Conservation (phyloP, 1,284 basidiomycete species). For the Mrakiaceae sp. region DNA sequence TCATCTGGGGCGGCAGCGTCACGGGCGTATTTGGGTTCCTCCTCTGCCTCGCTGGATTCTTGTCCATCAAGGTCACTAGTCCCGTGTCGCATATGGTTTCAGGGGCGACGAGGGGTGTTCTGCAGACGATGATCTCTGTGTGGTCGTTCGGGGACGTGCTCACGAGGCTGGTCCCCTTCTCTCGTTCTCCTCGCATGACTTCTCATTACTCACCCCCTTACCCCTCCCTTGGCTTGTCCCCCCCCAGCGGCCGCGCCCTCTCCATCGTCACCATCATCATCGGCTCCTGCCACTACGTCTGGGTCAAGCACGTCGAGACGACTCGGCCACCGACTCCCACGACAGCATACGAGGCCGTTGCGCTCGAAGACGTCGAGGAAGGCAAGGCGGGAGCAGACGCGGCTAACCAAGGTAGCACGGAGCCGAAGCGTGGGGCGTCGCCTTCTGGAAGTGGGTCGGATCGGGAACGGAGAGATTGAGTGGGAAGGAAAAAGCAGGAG, state of each 20-base stretch:
- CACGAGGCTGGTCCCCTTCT: conserved; percentile 45
- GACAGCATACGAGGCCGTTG: not conserved
- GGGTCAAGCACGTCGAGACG: conserved; percentile 46
- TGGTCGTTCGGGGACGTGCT: conserved; percentile 65
- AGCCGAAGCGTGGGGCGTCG: no score
- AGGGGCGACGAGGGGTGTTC: conserved; percentile 57
- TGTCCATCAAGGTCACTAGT: conserved; percentile 83
- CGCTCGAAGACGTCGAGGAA: conserved; percentile 9
- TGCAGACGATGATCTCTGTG: conserved; percentile 61
- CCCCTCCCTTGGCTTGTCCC: not conserved
- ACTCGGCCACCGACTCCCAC: not conserved
- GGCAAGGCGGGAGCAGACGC: not conserved
- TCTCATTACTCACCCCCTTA: conserved; percentile 10
- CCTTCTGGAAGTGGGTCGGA: no score
- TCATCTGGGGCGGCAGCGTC: conserved; percentile 62
- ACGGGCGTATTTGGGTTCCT: conserved; percentile 73
- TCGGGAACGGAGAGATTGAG: no score
- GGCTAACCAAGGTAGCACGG: no score
- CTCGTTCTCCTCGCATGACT: conserved; percentile 8
- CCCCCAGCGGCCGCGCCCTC: conserved; percentile 56
- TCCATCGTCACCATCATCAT: conserved; percentile 66
- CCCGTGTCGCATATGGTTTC: conserved; percentile 88
- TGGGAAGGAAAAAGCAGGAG: no score
- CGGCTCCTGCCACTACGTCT: conserved; percentile 75
- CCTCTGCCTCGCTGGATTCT: conserved; percentile 76